Evolutionary conservation across 306 rosid species (phyloP).

Genomic region (Dryas octopetala): DNA sequence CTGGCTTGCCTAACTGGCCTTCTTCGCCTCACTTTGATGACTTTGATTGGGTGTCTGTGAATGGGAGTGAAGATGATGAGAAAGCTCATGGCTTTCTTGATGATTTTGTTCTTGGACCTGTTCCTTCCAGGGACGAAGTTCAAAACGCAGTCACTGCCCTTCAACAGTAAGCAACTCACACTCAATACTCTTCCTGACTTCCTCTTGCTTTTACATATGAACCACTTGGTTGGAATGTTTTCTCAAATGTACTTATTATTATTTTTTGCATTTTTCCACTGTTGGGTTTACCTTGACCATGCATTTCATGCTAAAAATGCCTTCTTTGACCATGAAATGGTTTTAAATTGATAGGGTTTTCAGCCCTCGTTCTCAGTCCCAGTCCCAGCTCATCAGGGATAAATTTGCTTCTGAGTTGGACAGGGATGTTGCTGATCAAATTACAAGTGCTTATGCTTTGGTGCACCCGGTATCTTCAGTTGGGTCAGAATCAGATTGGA

Average conservation of each 20-base stretch:
- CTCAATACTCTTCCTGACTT: not conserved
- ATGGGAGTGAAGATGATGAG: constrained; percentile 28
- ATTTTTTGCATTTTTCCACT: not conserved
- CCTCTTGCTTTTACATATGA: not conserved
- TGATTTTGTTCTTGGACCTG: constrained; percentile 34
- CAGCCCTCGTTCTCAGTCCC: constrained; percentile 35
- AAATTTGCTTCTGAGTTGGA: constrained; percentile 26
- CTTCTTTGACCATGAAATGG: not conserved
- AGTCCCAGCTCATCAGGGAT: constrained; percentile 43
- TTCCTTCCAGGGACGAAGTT: constrained; percentile 54
- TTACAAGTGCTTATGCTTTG: constrained; percentile 21
- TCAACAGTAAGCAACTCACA: constrained; percentile 35
- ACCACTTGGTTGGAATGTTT: not conserved
- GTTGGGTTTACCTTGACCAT: not conserved
- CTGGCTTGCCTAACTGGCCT: constrained; percentile 25
- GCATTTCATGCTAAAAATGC: not conserved
- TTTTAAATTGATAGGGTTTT: constrained; percentile 45
- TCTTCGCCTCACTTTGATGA: constrained; percentile 34
- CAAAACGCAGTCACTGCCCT: constrained; percentile 48
- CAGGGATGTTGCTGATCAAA: constrained; percentile 26
- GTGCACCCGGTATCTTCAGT: constrained; percentile 32
- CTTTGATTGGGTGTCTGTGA: constrained; percentile 45
- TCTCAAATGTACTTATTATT: not conserved
- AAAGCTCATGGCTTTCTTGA: constrained; percentile 17
- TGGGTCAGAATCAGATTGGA: constrained; percentile 55